Percentiles rank a stretch among this genome's conserved stretches.
Conservation (phyloP, 306 rosid species). For the Fragaria vesca region DNA sequence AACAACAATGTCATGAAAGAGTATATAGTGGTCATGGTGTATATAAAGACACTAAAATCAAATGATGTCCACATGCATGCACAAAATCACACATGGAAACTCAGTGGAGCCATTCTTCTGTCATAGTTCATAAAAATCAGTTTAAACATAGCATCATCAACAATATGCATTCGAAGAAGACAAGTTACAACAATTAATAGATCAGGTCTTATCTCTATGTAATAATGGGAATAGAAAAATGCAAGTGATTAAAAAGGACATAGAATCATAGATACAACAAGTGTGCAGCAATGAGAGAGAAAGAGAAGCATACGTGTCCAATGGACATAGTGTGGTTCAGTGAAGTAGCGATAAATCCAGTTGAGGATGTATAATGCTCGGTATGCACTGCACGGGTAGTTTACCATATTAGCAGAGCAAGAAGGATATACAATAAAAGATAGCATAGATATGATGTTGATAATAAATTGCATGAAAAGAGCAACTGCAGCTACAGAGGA, state of each 20-base stretch:
- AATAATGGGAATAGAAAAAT: not conserved
- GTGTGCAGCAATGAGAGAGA: slow-evolving; percentile 4
- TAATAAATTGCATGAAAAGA: not conserved
- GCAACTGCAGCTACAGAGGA: not conserved
- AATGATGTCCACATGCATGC: not conserved
- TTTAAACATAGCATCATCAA: not conserved
- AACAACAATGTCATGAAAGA: not conserved
- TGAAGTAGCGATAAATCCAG: slow-evolving; percentile 94
- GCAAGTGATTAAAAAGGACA: not conserved
- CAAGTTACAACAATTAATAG: not conserved
- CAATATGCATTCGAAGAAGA: not conserved
- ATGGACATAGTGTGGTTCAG: slow-evolving; percentile 69
- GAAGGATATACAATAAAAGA: not conserved
- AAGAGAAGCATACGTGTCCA: slow-evolving; percentile 71
- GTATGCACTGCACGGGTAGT: slow-evolving; percentile 63
- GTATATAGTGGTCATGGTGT: not conserved
- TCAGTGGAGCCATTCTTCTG: not conserved
- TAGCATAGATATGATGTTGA: not conserved
- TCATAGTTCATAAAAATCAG: not conserved
- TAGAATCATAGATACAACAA: too few relatives aligned
- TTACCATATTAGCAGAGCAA: not conserved
- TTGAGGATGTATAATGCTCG: slow-evolving; percentile 79
- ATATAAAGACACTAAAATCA: not conserved
- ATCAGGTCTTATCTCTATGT: not conserved
- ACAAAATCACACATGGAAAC: not conserved